Base-by-base conservation (phyloP, 73 alveolate species). In the Diophrys appendiculata region DNA sequence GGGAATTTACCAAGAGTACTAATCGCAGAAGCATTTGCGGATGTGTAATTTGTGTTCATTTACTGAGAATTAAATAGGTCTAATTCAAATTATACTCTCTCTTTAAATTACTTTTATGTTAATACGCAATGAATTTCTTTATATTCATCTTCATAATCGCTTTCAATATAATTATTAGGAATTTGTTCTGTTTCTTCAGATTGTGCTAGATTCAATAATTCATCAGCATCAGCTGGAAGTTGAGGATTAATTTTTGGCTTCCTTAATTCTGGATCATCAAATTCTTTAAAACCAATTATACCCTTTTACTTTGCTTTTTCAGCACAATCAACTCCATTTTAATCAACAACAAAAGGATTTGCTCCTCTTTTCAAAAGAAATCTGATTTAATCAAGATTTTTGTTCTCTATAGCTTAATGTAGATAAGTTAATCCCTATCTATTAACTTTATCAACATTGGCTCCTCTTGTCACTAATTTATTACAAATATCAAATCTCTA, bases 401-500 rank as follows among this genome's bases (percentile, higher is more conserved):
- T 11, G n/a, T 11, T 43, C 60, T 43, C 60, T 11, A 43, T 18
- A 11, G 60, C 60, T 43, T 43, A 43, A 5, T 43, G 18, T 11
- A 43, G 60, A 43, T 43, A 43, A 43, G 60, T 43, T 11, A 43
- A 18, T 43, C 60, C 60, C 60, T 43, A 43, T 43, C 60, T 22
- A 60, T n/a, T 68, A 33, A 29, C 26, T 29, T 23, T 13, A 27
- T 68, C 54, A 3, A 68, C 5, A 1, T 68, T 27, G n/a, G 76
- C 77, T 69, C 82, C 82, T 29, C 83, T 33, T 13, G 69, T 1
- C 14, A 81, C 33, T 53, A 81, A 30, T 29, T 70, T 52, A 27
- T 43, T 81, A 29, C 68, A 30, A 52, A 72, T 53, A 2, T 70
- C 77, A 23, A 54, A 72, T 32, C 72, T 72, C 29, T 23, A 27